phyloP scores from a whole-genome alignment of 176 grass and related monocot genomes.

The Aegilops umbellulata region DNA sequence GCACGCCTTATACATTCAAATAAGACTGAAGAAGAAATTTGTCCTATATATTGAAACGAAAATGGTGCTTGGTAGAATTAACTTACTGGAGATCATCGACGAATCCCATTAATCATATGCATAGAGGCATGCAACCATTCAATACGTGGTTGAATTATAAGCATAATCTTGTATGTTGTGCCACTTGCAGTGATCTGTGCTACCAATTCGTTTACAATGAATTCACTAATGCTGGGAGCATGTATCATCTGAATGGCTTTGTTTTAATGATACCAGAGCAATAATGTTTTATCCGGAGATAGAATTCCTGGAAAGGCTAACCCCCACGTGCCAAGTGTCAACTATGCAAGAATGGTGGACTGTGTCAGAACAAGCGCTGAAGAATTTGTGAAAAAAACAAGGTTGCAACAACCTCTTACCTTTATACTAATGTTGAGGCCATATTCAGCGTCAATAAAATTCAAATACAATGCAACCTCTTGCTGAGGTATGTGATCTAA shows the following conservation, averaged over 20 bases:
- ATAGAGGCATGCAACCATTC: not conserved
- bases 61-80: not conserved
- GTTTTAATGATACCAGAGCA: not conserved
- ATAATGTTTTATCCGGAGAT: not conserved
- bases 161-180: not conserved
- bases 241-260: not conserved
- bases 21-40: not conserved
- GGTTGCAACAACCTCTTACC: not conserved
- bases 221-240: not conserved
- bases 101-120: not conserved
- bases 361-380: conserved; percentile 19
- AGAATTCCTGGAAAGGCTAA: not conserved
- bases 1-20: not conserved
- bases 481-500: not conserved
- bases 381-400: not conserved
- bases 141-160: not conserved
- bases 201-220: not conserved
- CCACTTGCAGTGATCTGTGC: not conserved
- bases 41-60: not conserved
- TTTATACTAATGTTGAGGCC: not conserved
- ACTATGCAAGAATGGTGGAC: not conserved
- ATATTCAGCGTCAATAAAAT: not conserved
- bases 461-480: not conserved
- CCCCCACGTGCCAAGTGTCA: not conserved
- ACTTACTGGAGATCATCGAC: not conserved